A percentile compares a stretch with the other conserved stretches of the same genome.
Evolutionary conservation across 371 early-diverging fungal genomes (phyloP).

Genomic region (Mucor circinelloides): DNA sequence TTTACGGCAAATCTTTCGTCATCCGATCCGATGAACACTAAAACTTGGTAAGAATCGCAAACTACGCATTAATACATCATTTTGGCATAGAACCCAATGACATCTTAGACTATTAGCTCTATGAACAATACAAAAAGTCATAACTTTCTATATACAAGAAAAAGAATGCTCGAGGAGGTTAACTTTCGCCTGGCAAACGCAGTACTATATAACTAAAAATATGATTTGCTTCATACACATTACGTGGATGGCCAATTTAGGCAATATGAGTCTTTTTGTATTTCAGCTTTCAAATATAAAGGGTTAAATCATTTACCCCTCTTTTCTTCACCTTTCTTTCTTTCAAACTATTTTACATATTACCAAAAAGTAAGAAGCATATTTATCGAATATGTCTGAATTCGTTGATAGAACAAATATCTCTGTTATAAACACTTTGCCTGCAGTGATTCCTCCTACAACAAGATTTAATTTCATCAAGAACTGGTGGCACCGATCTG

Average conservation of each 20-base stretch:
- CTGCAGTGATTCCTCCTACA: slow-evolving; percentile 53
- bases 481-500: slow-evolving; percentile 56
- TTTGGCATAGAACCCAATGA: too few relatives aligned
- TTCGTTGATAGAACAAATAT: slow-evolving; percentile 5
- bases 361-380: neutral
- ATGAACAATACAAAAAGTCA: neutral
- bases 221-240: neutral
- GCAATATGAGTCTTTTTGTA: neutral
- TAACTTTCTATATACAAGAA: neutral
- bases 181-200: too few relatives aligned
- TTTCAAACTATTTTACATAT: neutral
- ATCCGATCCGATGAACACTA: neutral
- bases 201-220: neutral
- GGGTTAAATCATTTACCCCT: neutral
- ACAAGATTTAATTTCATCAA: slow-evolving; percentile 42
- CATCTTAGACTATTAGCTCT: neutral
- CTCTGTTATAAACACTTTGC: slow-evolving; percentile 27
- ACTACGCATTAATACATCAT: neutral
- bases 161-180: too few relatives aligned
- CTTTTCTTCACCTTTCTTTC: neutral
- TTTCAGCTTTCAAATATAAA: neutral
- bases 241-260: neutral
- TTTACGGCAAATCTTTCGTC: neutral
- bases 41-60: neutral
- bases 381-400: neutral